These are phyloP conservation scores for Fusarium temperatum DNA, from an alignment of 2,329 filamentous ascomycete species.

Conservation along the genomic window DNA sequence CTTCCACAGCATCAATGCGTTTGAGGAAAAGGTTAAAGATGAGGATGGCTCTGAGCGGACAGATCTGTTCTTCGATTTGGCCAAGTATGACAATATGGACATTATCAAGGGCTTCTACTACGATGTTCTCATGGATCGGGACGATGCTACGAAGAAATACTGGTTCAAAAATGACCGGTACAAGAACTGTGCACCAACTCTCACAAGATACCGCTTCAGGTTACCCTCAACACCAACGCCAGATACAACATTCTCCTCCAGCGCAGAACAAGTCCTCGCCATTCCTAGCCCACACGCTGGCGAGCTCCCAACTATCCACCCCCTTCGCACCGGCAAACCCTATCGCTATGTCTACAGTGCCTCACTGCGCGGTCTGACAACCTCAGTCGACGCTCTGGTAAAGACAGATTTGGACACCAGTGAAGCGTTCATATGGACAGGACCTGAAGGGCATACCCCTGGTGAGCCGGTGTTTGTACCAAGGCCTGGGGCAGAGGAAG, in stretches of 20 bases:
- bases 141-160: constrained; percentile 56
- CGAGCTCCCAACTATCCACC: constrained; percentile 75
- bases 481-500: constrained; percentile 52
- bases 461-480: constrained; percentile 75
- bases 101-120: constrained; percentile 76
- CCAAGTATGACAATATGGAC: constrained; percentile 70
- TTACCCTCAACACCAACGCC: constrained; percentile 41
- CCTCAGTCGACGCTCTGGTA: constrained; percentile 68
- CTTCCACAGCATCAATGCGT: constrained; percentile 84
- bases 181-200: constrained; percentile 48
- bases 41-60: constrained; percentile 43
- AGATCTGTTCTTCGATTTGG: constrained; percentile 72
- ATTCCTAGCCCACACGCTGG: constrained; percentile 64
- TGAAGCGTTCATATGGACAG: constrained; percentile 65
- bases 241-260: constrained; percentile 24
- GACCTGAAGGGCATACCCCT: constrained; percentile 67
- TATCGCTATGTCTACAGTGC: constrained; percentile 71
- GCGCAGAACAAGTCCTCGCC: constrained; percentile 50
- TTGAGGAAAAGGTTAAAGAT: constrained; percentile 63
- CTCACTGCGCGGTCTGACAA: constrained; percentile 64
- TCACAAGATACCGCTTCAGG: constrained; percentile 57
- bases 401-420: constrained; percentile 71
- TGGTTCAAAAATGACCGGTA: constrained; percentile 53
- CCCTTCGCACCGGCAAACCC: constrained; percentile 57
- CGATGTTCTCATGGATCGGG: constrained; percentile 67